Percentiles rank a stretch among this genome's conserved stretches.
Conservation (phyloP, 768 basidiomycete species). For the Serendipita sp. region DNA sequence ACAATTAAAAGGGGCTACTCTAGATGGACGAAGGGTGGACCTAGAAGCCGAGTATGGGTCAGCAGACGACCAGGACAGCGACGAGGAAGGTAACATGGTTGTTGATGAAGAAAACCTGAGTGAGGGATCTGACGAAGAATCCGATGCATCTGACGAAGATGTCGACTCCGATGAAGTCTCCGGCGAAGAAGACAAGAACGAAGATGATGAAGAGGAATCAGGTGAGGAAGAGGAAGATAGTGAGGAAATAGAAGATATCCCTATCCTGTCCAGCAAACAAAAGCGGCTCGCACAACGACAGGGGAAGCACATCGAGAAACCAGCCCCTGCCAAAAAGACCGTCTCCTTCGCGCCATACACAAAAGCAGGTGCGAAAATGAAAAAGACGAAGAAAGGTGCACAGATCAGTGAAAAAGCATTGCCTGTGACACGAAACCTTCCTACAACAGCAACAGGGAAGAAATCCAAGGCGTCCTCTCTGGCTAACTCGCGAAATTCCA, state of each 20-base stretch:
- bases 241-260: constrained; percentile 7
- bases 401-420: neutral
- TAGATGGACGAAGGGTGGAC: neutral
- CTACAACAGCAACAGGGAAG: neutral
- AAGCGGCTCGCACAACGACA: constrained; percentile 6
- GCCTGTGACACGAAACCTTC: neutral
- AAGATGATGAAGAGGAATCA: constrained; percentile 18
- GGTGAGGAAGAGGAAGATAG: constrained; percentile 6
- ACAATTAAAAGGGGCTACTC: neutral
- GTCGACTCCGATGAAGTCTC: neutral
- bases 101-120: neutral
- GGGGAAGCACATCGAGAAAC: constrained; percentile 2
- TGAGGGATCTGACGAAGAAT: neutral
- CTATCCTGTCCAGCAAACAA: neutral
- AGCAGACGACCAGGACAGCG: neutral
- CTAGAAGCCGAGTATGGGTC: neutral
- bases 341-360: constrained; percentile 5
- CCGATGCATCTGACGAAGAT: neutral
- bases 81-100: neutral
- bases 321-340: neutral
- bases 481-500: too few species aligned
- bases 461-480: too few species aligned
- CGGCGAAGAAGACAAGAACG: constrained; percentile 16
- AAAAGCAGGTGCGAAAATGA: constrained; percentile 1
- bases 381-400: neutral